Percentiles rank a stretch among this genome's conserved stretches.
These are phyloP conservation scores for Mortierella sp. DNA, from an alignment of 371 early-diverging fungal species.

Conservation along the genomic window DNA sequence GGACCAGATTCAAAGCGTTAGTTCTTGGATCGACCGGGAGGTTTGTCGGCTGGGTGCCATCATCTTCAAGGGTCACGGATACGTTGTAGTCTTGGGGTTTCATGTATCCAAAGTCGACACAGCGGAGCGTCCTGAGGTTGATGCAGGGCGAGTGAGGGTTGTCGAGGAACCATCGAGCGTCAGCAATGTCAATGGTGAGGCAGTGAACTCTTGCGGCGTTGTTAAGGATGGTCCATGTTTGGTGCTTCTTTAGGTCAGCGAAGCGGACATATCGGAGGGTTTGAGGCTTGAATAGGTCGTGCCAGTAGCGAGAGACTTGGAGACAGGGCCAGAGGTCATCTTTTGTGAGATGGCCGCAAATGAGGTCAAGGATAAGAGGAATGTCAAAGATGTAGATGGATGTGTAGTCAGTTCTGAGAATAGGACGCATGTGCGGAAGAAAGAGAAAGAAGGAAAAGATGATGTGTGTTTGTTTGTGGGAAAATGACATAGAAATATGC, in stretches of 20 bases:
- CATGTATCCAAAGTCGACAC: constrained; percentile 4
- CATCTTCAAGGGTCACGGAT: not conserved
- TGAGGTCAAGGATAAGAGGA: constrained; percentile 3
- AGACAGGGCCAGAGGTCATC: constrained; percentile 4
- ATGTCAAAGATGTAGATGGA: not conserved
- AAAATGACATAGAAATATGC: not conserved
- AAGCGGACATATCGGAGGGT: not conserved
- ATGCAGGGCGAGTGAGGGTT: not conserved
- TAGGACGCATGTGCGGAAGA: no score
- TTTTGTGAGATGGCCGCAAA: constrained; percentile 10
- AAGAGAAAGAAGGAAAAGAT: not conserved
- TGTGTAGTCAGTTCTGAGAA: not conserved
- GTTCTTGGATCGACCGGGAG: not conserved
- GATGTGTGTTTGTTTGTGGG: no score
- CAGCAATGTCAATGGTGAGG: constrained; percentile 1
- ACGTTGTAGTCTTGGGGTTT: not conserved
- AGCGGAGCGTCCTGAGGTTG: constrained; percentile 4
- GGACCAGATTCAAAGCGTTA: not conserved
- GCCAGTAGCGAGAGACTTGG: constrained; percentile 10
- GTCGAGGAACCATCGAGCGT: constrained; percentile 4
- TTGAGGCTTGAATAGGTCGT: constrained; percentile 10
- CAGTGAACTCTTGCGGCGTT: not conserved
- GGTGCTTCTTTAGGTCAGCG: not conserved
- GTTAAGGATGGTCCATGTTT: not conserved
- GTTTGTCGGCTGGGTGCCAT: not conserved